Conservation (phyloP, 1,284 basidiomycete genomes). For the Leccinum pallidistipes region DNA sequence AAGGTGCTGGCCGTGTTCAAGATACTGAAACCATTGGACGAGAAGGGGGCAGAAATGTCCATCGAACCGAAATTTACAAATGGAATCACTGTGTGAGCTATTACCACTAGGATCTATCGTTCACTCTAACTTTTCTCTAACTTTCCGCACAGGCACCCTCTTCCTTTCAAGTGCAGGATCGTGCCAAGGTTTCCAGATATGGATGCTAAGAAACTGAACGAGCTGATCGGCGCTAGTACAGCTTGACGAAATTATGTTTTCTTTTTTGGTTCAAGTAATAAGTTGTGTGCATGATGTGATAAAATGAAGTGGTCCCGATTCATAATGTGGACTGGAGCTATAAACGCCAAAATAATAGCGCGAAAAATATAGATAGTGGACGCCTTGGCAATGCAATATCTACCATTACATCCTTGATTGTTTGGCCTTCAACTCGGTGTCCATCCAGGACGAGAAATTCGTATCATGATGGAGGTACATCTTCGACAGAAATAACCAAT, state of each 20-base stretch:
- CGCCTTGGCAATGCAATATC: no score
- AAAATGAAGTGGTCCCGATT: no score
- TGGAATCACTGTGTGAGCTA: background rate
- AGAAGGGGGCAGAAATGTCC: background rate
- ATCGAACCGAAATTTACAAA: background rate
- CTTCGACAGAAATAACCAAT: no score
- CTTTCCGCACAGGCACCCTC: slow-evolving; percentile 5
- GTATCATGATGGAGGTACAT: no score
- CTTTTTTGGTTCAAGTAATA: background rate
- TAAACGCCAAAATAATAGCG: no score
- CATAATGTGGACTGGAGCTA: no score
- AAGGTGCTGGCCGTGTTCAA: background rate
- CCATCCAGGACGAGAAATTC: no score
- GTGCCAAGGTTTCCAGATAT: slow-evolving; percentile 11
- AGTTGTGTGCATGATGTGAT: no score
- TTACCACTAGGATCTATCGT: background rate
- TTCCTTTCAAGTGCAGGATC: slow-evolving; percentile 12
- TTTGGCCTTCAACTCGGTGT: no score
- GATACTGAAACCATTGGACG: background rate
- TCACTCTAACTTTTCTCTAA: background rate
- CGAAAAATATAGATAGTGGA: no score
- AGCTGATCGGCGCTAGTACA: slow-evolving; percentile 7
- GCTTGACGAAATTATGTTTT: background rate
- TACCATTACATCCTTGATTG: no score
- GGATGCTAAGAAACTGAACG: slow-evolving; percentile 6